Evolutionary conservation across 768 basidiomycete genomes (phyloP), one percentile per base, ranked within the genome.

Genomic region (Termitomyces sp.): DNA sequence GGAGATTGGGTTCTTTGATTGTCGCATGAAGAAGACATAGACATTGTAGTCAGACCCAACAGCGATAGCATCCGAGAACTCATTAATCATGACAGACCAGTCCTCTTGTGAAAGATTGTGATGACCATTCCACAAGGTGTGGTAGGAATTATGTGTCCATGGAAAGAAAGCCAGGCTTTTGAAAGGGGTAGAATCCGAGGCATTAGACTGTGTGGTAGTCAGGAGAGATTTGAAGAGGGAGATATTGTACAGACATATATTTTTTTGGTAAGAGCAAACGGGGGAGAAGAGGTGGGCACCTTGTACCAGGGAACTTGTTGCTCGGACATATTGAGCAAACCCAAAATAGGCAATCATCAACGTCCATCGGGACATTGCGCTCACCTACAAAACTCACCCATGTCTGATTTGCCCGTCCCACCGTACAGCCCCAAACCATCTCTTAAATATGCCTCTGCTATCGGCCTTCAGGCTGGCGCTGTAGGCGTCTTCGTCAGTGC

Each of bases 401-500:
- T 77, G 76, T 72, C 77, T 67, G 69, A 75, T 60, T 67, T 71
- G 48, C 63, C 72, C 42, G 64, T 64, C 49, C 64, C 74, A 52
- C 50, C 65, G 53, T 80, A 76, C 65, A 76, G 84, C 49, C 79
- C 83, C 38, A 88, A 85, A 66, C 75, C 84, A 17, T 70, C 86
- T 5, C 68, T 89, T 20, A 71, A 80, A 60, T 83, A 85, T 66
- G 85, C 87, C 32, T 77, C 86, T 6, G 76, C 74, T 2, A 74
- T 83, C 37, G 87, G 83, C 53, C 75, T 88, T n/a, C 87, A 90
- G 69, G 81, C 84, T 60, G 88, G 81, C 49, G 79, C 76, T 45
- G 81, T 90, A 57, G 89, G 89, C 25, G 80, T 86, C 61, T 82
- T 89, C 73, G 81, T 88, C 73, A 89, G 88, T 61, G 71, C 80